Evolutionary conservation across 1,284 basidiomycete species (phyloP).

Genomic region (Ganoderma sinense): DNA sequence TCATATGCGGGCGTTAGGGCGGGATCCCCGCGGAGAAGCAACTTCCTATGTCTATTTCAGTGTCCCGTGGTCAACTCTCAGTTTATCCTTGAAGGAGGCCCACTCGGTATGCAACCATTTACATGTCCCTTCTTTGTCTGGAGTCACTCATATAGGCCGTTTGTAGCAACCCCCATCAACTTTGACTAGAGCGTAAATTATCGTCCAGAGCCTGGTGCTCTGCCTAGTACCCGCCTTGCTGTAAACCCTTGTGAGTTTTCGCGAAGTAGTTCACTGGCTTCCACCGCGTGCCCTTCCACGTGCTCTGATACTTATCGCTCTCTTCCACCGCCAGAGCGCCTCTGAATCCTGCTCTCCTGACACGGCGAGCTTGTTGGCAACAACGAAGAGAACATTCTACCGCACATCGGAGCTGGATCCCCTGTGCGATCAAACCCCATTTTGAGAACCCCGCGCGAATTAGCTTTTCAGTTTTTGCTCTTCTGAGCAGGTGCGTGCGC

Average conservation of each 20-base stretch:
- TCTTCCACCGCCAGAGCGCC: not conserved
- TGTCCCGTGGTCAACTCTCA: constrained; percentile 6
- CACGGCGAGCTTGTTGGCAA: not conserved
- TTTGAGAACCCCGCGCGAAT: not conserved
- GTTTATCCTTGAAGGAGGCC: not conserved
- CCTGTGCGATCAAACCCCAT: not conserved
- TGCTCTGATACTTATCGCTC: not conserved
- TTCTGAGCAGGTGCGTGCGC: not conserved
- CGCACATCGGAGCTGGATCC: not conserved
- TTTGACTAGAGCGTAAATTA: not conserved
- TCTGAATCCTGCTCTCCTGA: not conserved
- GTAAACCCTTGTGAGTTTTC: not conserved
- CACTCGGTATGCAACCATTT: constrained; percentile 18
- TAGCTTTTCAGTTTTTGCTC: not conserved
- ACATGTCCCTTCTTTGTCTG: constrained; percentile 5
- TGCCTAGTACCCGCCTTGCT: constrained; percentile 16
- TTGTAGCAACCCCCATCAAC: not conserved
- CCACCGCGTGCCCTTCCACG: not conserved
- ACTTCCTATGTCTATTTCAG: constrained; percentile 17
- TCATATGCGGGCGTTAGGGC: constrained; percentile 19
- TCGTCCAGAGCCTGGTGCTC: not conserved
- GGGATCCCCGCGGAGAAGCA: constrained; percentile 23
- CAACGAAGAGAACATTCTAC: not conserved
- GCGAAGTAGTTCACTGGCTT: not conserved
- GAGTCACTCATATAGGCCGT: constrained; percentile 17